Percentiles rank a stretch among this genome's conserved stretches.
Conservation (phyloP, 129 eudicot species). For the Deinandra increscens region DNA sequence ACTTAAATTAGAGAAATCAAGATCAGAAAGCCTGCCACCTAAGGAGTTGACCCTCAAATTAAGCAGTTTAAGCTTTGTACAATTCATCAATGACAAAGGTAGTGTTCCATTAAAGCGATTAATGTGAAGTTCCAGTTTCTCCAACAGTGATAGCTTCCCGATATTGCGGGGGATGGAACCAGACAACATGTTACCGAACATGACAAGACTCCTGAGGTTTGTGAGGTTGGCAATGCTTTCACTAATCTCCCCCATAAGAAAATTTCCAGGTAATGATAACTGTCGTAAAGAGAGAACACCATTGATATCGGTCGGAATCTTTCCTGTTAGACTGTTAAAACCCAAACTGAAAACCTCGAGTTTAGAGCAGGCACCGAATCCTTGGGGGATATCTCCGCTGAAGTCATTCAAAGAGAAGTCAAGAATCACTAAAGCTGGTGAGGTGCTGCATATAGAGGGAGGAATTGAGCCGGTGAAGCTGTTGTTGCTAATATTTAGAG, state of each 20-base stretch:
- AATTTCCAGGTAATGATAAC: slow-evolving; percentile 44
- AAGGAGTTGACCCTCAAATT: background rate
- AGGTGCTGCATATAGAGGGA: slow-evolving; percentile 25
- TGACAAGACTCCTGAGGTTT: slow-evolving; percentile 40
- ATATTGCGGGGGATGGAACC: slow-evolving; percentile 40
- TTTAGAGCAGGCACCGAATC: slow-evolving; percentile 32
- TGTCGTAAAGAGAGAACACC: slow-evolving; percentile 4
- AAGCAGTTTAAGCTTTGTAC: background rate
- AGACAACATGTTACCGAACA: slow-evolving; percentile 39
- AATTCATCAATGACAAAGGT: background rate
- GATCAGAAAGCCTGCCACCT: background rate
- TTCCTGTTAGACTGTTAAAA: slow-evolving; percentile 27
- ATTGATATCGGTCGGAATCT: slow-evolving; percentile 41
- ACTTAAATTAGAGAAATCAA: background rate
- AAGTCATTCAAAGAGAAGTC: slow-evolving; percentile 44
- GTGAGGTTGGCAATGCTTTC: slow-evolving; percentile 33
- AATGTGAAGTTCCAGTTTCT: background rate
- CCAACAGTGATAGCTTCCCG: background rate
- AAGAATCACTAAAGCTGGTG: slow-evolving; percentile 25
- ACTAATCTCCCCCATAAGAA: slow-evolving; percentile 28
- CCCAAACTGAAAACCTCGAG: slow-evolving; percentile 38
- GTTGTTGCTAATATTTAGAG: slow-evolving; percentile 38
- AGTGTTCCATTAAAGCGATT: background rate
- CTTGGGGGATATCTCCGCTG: slow-evolving; percentile 27
- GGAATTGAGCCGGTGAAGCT: slow-evolving; percentile 32